These are phyloP conservation scores for Claviceps cyperi DNA, from an alignment of 2,329 filamentous ascomycete species.

Conservation along the genomic window DNA sequence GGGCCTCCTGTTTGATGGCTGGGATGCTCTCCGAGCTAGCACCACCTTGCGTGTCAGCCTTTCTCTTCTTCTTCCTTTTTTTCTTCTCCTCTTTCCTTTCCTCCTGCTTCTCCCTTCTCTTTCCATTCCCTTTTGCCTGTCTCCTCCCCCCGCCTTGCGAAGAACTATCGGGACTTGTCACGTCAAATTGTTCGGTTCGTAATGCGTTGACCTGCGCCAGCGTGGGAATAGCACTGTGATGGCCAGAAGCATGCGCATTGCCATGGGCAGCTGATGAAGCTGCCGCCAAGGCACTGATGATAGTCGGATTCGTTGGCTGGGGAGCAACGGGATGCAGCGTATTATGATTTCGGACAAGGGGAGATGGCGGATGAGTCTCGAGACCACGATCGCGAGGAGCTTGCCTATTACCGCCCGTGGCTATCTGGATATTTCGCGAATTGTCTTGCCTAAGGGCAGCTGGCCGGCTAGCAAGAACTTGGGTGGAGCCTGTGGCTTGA, in stretches of 20 bases:
- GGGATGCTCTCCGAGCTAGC: conserved; percentile 33
- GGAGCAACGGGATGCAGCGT: conserved; percentile 61
- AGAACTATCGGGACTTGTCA: conserved; percentile 46
- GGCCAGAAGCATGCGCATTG: neutral
- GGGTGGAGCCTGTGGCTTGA: conserved; percentile 6
- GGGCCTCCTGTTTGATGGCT: conserved; percentile 50
- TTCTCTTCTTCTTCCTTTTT: conserved; percentile 36
- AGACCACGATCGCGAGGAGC: conserved; percentile 12
- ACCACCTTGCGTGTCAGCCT: conserved; percentile 34
- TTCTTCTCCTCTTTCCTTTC: conserved; percentile 26
- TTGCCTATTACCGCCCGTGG: conserved; percentile 6
- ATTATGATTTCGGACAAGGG: conserved; percentile 59
- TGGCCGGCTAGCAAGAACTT: conserved; percentile 23
- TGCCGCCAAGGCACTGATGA: conserved; percentile 26
- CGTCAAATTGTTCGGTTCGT: conserved; percentile 32
- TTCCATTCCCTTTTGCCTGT: conserved; percentile 22
- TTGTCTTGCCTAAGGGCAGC: conserved; percentile 19
- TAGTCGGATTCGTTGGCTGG: conserved; percentile 56
- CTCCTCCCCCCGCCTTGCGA: conserved; percentile 38
- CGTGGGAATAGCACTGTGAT: conserved; percentile 10
- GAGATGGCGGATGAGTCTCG: conserved; percentile 32
- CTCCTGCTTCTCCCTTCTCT: conserved; percentile 38
- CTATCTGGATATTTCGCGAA: conserved; percentile 13
- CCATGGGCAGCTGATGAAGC: conserved; percentile 3
- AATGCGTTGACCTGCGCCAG: conserved; percentile 43